A percentile compares a stretch with the other conserved stretches of the same genome.
These are phyloP conservation scores for Venturia oleaginea DNA, from an alignment of 2,329 filamentous ascomycete species.

Conservation along the genomic window DNA sequence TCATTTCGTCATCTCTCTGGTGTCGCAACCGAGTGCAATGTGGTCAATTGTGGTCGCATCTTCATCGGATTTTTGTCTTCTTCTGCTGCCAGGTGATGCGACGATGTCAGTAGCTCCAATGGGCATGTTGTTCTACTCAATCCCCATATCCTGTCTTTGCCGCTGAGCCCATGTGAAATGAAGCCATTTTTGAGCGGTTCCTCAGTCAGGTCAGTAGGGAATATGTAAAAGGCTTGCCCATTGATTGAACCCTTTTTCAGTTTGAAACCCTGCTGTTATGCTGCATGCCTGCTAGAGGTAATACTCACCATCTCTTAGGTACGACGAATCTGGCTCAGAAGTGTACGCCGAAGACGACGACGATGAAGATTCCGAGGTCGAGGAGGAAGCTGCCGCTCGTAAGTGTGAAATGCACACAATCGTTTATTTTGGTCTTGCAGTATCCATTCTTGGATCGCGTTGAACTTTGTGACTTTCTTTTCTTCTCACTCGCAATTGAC, in stretches of 20 bases:
- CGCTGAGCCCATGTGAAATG: neutral
- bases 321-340: conserved; percentile 28
- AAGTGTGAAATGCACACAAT: conserved; percentile 4
- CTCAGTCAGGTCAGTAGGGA: neutral
- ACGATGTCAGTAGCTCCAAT: neutral
- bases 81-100: neutral
- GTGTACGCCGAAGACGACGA: conserved; percentile 26
- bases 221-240: too few species aligned
- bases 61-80: neutral
- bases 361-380: conserved; percentile 23
- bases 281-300: conserved; percentile 17
- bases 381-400: conserved; percentile 25
- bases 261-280: neutral
- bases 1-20: conserved; percentile 21
- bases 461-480: neutral
- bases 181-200: neutral
- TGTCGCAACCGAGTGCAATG: neutral
- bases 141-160: neutral
- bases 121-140: neutral
- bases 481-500: neutral
- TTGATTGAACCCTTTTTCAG: neutral
- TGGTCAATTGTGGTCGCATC: conserved; percentile 11
- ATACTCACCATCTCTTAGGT: conserved; percentile 20
- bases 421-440: neutral
- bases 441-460: neutral